Evolutionary conservation across 2,329 filamentous ascomycete genomes (phyloP), one percentile per base, ranked within the genome.

Genomic region (Colletotrichum zoysiae): DNA sequence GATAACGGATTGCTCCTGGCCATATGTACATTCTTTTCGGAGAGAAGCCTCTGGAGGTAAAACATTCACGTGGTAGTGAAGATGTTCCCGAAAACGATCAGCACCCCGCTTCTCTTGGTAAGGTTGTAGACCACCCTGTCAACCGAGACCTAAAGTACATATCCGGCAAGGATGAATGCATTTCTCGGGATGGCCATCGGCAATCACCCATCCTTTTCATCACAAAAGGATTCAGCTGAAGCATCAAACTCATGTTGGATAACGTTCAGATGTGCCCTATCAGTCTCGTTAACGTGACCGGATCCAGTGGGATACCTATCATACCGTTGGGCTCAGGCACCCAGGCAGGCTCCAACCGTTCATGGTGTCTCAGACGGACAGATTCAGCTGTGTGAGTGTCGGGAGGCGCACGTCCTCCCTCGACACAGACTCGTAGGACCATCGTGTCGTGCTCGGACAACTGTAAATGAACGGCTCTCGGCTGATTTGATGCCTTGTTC

Each of bases 271-370:
- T 60, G 38, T 8, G 30, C 18, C 50, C 11, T 30, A 26, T 26
- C 14, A 23, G 5, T 18, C 35, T 33, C 26, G 16, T 8, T 9
- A 14, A 23, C 12, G 8, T 7, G n/a, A 11, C 33, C 33, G 18
- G n/a, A 16, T 20, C 16, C 7, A 8, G 12, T 44, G n/a, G 51
- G 60, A 40, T 30, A 30, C 30, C 30, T 30, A 30, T 30, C 42
- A 48, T 33, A 30, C 20, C 12, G 16, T 20, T 18, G 26, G 48
- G 23, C 20, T 16, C 56, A 55, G 61, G 61, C 61, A 33, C 26
- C n/a, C 56, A 55, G 61, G 61, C 61, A 69, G 44, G 64, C 35
- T 51, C 66, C 62, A 66, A 20, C 62, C 38, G 55, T 66, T 70
- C 67, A 58, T 33, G 56, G n/a, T n/a, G 50, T 48, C 57, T 62